Evolutionary conservation across 2,329 filamentous ascomycete genomes (phyloP), one percentile per base, ranked within the genome.

Genomic region (Sclerotinia sclerotiorum): DNA sequence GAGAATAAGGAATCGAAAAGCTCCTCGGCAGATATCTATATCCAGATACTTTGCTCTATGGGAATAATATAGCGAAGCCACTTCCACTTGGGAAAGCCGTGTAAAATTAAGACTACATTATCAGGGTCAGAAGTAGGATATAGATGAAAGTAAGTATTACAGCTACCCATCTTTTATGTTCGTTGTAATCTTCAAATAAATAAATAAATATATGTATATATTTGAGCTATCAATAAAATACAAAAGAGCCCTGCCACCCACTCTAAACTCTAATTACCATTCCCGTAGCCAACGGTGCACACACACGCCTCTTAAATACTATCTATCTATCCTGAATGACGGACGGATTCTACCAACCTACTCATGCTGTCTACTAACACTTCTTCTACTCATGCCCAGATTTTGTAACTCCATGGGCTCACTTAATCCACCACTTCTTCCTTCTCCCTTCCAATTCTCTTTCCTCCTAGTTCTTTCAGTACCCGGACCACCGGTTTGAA

Each of bases 301-400:
- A 8, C 27, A 13, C 39, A 35, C 35, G 11, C 5, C n/a, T 27
- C 13, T n/a, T 48, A 11, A 15, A n/a, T 48, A 42, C 13, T 29
- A 29, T 29, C 13, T 29, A 29, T 29, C 13, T 10, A 17, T 11
- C 29, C 21, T 17, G n/a, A 51, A 24, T 24, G n/a, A 49, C 29
- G 13, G 24, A 11, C 29, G 21, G 24, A 11, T 15, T 8, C 1
- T 27, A n/a, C 51, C 1, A 21, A n/a, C 51, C 70, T 65, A 74
- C 64, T 72, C 70, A 5, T 70, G 70, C 58, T 74, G 74, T 55
- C 71, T 61, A 72, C 74, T 74, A 51, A 70, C 69, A 69, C 75
- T 75, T 63, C 73, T 73, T 52, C 71, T 73, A 67, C 67, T 72
- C 68, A 71, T 70, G 42, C 70, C 70, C 29, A 65, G 39, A 61